Conservation (phyloP, 2,329 filamentous ascomycete genomes). For the Orbilia quercus region DNA sequence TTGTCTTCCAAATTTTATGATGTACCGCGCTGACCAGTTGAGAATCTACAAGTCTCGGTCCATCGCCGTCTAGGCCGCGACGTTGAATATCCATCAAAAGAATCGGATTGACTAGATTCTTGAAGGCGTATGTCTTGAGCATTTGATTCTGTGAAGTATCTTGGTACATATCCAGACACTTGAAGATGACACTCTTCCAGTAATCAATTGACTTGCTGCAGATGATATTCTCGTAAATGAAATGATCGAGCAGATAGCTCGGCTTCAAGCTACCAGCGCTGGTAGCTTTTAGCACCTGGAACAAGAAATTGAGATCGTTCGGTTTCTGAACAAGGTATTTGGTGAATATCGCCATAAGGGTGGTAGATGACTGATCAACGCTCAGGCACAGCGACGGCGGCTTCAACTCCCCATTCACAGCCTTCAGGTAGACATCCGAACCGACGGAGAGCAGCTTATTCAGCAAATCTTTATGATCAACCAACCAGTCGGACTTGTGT, state of each 20-base stretch:
- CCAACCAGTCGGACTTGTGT: conserved; percentile 75
- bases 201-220: conserved; percentile 85
- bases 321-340: conserved; percentile 80
- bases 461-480: conserved; percentile 70
- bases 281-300: conserved; percentile 79
- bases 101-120: conserved; percentile 93
- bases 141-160: conserved; percentile 82
- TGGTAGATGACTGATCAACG: conserved; percentile 87
- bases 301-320: conserved; percentile 82
- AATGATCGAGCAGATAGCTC: conserved; percentile 79
- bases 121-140: conserved; percentile 91
- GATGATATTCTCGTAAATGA: conserved; percentile 87
- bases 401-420: conserved; percentile 75
- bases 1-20: conserved; percentile 91
- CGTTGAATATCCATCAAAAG: conserved; percentile 95
- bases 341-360: conserved; percentile 85
- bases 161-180: conserved; percentile 88
- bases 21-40: conserved; percentile 89
- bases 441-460: conserved; percentile 74
- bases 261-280: conserved; percentile 84
- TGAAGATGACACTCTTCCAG: conserved; percentile 82
- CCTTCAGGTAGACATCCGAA: conserved; percentile 79
- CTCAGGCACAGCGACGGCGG: conserved; percentile 76
- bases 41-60: conserved; percentile 82
- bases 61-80: conserved; percentile 74